Evolutionary conservation across 225 moss, liverwort and hornwort species (phyloP).

Genomic region (Takakia lepidozioides): DNA sequence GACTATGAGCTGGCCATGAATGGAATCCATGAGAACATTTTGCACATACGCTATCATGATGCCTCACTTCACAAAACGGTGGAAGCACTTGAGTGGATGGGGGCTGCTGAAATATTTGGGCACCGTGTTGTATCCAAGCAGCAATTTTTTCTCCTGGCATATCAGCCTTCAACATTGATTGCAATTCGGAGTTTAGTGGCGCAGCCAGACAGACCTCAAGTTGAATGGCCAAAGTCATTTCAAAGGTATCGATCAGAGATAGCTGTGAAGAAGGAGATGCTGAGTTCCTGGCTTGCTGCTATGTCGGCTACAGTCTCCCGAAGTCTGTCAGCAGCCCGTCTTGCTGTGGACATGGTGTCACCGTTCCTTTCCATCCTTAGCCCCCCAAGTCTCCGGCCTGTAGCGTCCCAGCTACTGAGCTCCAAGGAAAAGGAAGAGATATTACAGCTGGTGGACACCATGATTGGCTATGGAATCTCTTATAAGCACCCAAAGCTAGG

Average conservation of each 20-base stretch:
- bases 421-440: slow-evolving; percentile 44
- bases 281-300: slow-evolving; percentile 46
- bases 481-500: slow-evolving; percentile 41
- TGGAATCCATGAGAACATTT: slow-evolving; percentile 84
- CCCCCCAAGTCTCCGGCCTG: slow-evolving; percentile 46
- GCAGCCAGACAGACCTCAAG: slow-evolving; percentile 49
- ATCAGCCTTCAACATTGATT: slow-evolving; percentile 46
- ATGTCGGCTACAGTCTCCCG: slow-evolving; percentile 47
- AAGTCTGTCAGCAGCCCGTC: slow-evolving; percentile 34
- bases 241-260: slow-evolving; percentile 37
- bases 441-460: slow-evolving; percentile 46
- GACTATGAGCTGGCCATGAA: slow-evolving; percentile 64
- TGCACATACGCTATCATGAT: slow-evolving; percentile 80
- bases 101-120: slow-evolving; percentile 42
- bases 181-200: slow-evolving; percentile 52
- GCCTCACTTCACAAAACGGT: slow-evolving; percentile 69
- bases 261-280: slow-evolving; percentile 41
- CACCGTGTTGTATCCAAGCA: slow-evolving; percentile 38
- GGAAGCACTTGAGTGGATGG: slow-evolving; percentile 63
- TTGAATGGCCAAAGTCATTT: slow-evolving; percentile 40
- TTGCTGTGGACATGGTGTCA: slow-evolving; percentile 35
- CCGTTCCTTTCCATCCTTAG: slow-evolving; percentile 46
- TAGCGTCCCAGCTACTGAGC: slow-evolving; percentile 42
- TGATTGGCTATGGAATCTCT: slow-evolving; percentile 48
- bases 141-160: slow-evolving; percentile 52